phyloP scores from a whole-genome alignment of 345 rosid genomes.

The Salix purpurea region DNA sequence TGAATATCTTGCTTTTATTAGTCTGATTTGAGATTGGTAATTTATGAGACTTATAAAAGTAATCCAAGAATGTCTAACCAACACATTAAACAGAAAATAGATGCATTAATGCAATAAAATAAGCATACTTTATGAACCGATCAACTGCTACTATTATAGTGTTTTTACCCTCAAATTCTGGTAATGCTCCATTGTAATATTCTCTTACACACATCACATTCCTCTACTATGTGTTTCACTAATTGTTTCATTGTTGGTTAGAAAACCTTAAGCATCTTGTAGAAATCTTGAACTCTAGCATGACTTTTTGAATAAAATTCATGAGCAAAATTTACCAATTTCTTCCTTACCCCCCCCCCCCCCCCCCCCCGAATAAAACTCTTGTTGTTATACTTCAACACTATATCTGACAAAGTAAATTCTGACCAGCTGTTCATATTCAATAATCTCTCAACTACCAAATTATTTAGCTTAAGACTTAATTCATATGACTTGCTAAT shows the following conservation, averaged over 20 bases:
- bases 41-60: not conserved
- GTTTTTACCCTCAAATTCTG: not conserved
- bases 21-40: not conserved
- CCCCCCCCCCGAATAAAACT: no score
- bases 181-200: not conserved
- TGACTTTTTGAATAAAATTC: no score
- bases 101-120: not conserved
- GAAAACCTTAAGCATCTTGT: no score
- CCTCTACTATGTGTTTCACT: not conserved
- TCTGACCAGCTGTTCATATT: no score
- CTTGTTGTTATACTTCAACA: no score
- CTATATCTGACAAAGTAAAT: no score
- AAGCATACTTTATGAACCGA: not conserved
- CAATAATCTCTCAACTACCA: no score
- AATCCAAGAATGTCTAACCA: not conserved
- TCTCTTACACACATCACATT: not conserved
- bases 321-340: not conserved
- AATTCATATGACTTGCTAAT: no score
- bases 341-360: not conserved
- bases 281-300: not conserved
- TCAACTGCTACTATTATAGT: not conserved
- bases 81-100: accelerated
- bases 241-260: no score
- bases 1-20: not conserved
- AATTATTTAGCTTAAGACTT: no score